Evolutionary conservation across 2,329 filamentous ascomycete species (phyloP).

Genomic region (Microcyclosporella mali): DNA sequence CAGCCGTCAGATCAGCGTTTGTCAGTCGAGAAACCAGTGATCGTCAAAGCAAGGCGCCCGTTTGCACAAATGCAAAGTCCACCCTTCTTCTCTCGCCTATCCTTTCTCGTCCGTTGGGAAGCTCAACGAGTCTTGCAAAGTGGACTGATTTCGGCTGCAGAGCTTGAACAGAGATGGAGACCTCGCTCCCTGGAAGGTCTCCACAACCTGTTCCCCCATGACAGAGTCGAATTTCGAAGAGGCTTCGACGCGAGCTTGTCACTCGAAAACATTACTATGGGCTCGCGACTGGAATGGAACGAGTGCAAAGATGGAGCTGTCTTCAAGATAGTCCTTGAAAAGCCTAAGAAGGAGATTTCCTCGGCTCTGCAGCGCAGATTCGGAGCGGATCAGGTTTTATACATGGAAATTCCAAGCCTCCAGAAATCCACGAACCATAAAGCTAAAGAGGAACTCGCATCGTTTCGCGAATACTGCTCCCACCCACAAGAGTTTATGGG

Average conservation of each 20-base stretch:
- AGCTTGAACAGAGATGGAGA: slow-evolving; percentile 10
- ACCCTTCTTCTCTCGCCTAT: slow-evolving; percentile 8
- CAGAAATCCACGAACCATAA: slow-evolving; percentile 12
- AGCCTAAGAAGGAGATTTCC: slow-evolving; percentile 17
- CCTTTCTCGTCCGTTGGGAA: slow-evolving; percentile 20
- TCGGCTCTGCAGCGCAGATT: slow-evolving; percentile 25
- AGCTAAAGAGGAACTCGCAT: slow-evolving; percentile 15
- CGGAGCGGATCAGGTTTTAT: slow-evolving; percentile 38
- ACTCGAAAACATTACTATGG: slow-evolving; percentile 8
- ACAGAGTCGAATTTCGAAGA: slow-evolving; percentile 2
- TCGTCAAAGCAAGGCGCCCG: neutral
- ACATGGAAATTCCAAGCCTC: slow-evolving; percentile 33
- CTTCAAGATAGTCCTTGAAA: slow-evolving; percentile 19
- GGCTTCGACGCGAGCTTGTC: slow-evolving; percentile 2
- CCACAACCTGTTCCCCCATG: slow-evolving; percentile 6
- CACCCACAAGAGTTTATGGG: slow-evolving; percentile 36
- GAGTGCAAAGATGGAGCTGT: slow-evolving; percentile 12
- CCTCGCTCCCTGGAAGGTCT: slow-evolving; percentile 8
- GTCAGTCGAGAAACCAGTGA: too few species aligned
- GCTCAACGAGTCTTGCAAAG: slow-evolving; percentile 19
- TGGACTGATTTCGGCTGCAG: slow-evolving; percentile 5
- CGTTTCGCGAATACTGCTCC: slow-evolving; percentile 33
- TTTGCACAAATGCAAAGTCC: slow-evolving; percentile 16
- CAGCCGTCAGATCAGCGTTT: too few species aligned
- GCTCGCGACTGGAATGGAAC: slow-evolving; percentile 9